A percentile compares a stretch with the other conserved stretches of the same genome.
Evolutionary conservation across 2,329 filamentous ascomycete species (phyloP).

Genomic region (Endothia cerciana): DNA sequence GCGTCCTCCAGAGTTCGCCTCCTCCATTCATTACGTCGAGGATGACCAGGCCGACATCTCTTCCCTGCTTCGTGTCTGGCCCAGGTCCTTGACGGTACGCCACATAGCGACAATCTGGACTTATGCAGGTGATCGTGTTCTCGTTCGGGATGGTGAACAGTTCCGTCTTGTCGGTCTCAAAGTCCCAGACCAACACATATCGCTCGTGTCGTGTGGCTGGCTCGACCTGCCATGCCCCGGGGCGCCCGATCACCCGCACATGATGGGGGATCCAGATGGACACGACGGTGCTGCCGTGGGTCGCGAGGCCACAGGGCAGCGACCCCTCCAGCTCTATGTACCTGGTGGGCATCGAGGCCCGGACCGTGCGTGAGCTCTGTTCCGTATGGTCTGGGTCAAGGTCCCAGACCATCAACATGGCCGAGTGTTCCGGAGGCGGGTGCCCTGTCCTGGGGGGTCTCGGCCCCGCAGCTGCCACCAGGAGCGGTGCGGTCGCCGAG

Average conservation of each 20-base stretch:
- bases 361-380: slow-evolving; percentile 36
- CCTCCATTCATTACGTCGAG: slow-evolving; percentile 42
- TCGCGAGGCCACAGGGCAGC: slow-evolving; percentile 41
- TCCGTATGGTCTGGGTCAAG: slow-evolving; percentile 32
- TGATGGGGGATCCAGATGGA: slow-evolving; percentile 47
- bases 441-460: slow-evolving; percentile 43
- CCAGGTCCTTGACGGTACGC: slow-evolving; percentile 41
- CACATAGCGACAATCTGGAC: slow-evolving; percentile 45
- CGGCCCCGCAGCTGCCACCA: slow-evolving; percentile 44
- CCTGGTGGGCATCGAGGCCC: slow-evolving; percentile 41
- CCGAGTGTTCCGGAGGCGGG: slow-evolving; percentile 43
- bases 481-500: slow-evolving; percentile 43
- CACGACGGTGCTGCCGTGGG: slow-evolving; percentile 43
- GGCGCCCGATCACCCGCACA: slow-evolving; percentile 39
- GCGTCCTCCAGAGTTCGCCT: slow-evolving; percentile 44
- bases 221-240: slow-evolving; percentile 40
- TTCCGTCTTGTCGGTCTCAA: slow-evolving; percentile 40
- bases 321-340: slow-evolving; percentile 45
- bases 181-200: slow-evolving; percentile 45
- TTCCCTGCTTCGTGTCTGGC: slow-evolving; percentile 17
- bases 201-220: slow-evolving; percentile 39
- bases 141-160: slow-evolving; percentile 46
- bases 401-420: slow-evolving; percentile 45
- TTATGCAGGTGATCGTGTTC: slow-evolving; percentile 39
- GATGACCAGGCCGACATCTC: slow-evolving; percentile 36